Base-by-base conservation (phyloP, 768 basidiomycete species). In the Boletales sp. region DNA sequence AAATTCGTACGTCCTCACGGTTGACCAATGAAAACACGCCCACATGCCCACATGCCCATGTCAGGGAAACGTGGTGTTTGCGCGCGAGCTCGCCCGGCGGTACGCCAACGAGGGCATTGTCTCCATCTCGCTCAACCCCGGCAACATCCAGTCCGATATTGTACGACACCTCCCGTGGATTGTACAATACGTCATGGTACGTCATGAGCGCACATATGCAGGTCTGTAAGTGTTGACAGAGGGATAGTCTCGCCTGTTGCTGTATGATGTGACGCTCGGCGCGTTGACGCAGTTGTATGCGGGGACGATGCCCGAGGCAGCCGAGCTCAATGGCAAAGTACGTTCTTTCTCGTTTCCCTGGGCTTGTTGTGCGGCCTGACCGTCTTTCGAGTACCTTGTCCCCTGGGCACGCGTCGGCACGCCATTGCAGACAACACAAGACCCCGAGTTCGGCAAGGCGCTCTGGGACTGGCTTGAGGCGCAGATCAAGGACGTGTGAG, bases 381-480 rank as follows among this genome's bases (percentile, higher is more conserved):
- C 33, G 9, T 38, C 47, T 35, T 35, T 44, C 28, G 34, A 78
- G 74, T 79, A 72, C 50, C 68, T 79, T 19, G 60, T 73, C 17
- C 77, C 79, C 0, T 78, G 76, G 75, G 75, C 72, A 12, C 65
- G 71, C 18, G 35, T 70, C 3, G 70, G 71, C 0, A 19, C 46
- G 1, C 49, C 64, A 11, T 44, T 41, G 18, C 50, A 61, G 34
- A 62, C 57, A 8, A 61, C 70, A 5, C 59, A 64, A 44, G 72
- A 78, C 53, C 57, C 63, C 32, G 54, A 63, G 36, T 57, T 70
- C 8, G 69, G 69, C 1, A 57, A 59, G 44, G 65, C 68, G 19
- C 59, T 79, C 3, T 77, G 76, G 78, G 58, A 68, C 12, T 78
- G 75, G 73, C 54, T 76, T 41, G 78, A 79, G 49, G 77, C 74